Evolutionary conservation across 1,284 basidiomycete genomes (phyloP).

Genomic region (Papiliotrema flavescens): DNA sequence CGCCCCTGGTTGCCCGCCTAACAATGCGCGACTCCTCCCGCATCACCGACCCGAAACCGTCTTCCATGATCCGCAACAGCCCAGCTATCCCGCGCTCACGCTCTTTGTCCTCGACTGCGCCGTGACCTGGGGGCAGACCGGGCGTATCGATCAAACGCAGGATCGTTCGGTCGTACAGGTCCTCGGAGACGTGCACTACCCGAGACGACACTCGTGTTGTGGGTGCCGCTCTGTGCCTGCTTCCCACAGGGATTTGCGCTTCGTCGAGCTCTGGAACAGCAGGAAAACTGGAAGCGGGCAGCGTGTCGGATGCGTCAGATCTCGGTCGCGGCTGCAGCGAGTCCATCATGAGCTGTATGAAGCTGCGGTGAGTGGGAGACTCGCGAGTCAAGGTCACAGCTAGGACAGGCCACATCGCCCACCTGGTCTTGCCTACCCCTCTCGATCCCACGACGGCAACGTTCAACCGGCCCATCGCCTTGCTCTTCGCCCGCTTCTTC

Average conservation of each 20-base stretch:
- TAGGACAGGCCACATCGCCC: neutral
- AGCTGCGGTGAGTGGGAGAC: neutral
- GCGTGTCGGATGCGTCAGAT: neutral
- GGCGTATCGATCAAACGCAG: slow-evolving; percentile 41
- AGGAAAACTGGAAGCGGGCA: no score
- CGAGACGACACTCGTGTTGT: slow-evolving; percentile 10
- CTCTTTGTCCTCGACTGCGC: slow-evolving; percentile 10
- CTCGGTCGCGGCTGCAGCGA: neutral
- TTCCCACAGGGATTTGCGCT: no score
- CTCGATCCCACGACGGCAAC: slow-evolving; percentile 39
- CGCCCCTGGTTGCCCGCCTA: slow-evolving; percentile 26
- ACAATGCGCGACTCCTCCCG: slow-evolving; percentile 42
- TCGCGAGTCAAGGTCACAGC: neutral
- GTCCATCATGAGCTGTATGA: neutral
- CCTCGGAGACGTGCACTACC: neutral
- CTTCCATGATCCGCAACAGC: slow-evolving; percentile 36
- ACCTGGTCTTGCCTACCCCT: slow-evolving; percentile 42
- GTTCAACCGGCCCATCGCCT: slow-evolving; percentile 26
- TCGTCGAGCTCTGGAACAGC: no score
- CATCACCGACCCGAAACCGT: slow-evolving; percentile 33
- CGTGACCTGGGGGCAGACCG: slow-evolving; percentile 25
- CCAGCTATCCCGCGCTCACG: slow-evolving; percentile 30
- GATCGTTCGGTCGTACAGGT: slow-evolving; percentile 14
- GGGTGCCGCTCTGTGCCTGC: neutral
- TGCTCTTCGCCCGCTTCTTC: slow-evolving; percentile 20